Conservation (phyloP, 73 alveolate genomes). For the Tetrahymena borealis region DNA sequence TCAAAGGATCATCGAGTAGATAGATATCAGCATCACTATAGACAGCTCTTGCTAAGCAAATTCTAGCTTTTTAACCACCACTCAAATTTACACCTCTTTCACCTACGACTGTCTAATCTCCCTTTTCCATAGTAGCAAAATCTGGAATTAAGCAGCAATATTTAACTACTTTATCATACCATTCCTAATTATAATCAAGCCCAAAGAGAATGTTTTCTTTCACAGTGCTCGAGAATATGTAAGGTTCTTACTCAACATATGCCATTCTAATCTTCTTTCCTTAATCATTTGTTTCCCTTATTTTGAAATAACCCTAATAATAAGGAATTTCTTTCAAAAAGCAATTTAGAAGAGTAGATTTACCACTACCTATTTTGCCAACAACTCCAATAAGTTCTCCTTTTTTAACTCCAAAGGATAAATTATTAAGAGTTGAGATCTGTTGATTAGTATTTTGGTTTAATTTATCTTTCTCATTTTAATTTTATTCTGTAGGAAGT, state of each 20-base stretch:
- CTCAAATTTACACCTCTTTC: conserved; percentile 64
- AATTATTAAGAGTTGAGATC: conserved; percentile 43
- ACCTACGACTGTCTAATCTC: conserved; percentile 67
- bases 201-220: conserved; percentile 60
- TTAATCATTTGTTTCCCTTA: background rate
- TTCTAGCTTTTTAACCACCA: conserved; percentile 84
- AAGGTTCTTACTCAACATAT: conserved; percentile 48
- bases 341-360: conserved; percentile 74
- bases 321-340: conserved; percentile 30
- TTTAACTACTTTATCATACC: conserved; percentile 38
- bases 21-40: conserved; percentile 68
- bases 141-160: conserved; percentile 62
- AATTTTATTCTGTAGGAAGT: background rate
- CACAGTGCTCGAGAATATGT: conserved; percentile 39
- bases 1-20: conserved; percentile 77
- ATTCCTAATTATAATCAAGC: conserved; percentile 30
- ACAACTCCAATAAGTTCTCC: conserved; percentile 84
- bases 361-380: conserved; percentile 97
- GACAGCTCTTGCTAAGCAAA: conserved; percentile 74
- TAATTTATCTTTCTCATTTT: no score
- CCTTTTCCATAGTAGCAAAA: conserved; percentile 51
- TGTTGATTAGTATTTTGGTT: no score
- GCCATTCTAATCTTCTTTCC: conserved; percentile 8
- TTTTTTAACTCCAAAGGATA: conserved; percentile 57
- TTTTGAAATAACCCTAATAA: conserved; percentile 6